Evolutionary conservation across 106 monocot genomes (phyloP).

Genomic region (Acanthochlamys bracteata): DNA sequence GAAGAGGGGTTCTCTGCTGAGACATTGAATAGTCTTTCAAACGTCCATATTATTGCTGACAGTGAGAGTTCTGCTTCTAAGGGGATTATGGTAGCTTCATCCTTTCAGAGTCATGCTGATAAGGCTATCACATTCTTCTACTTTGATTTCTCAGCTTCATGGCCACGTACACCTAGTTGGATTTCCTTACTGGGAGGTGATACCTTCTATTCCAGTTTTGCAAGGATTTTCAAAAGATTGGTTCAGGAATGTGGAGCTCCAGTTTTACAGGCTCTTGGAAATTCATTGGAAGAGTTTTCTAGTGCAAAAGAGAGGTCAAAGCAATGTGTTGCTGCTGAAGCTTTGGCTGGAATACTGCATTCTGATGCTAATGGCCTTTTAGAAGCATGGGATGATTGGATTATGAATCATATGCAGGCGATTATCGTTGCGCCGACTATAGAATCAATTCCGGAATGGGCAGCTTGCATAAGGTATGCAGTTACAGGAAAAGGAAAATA

Average conservation of each 20-base stretch:
- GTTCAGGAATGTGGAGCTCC: slow-evolving; percentile 82
- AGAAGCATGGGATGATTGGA: slow-evolving; percentile 79
- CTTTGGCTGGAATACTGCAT: slow-evolving; percentile 83
- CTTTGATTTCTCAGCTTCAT: slow-evolving; percentile 90
- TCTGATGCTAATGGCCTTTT: slow-evolving; percentile 66
- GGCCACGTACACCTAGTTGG: slow-evolving; percentile 97
- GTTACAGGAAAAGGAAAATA: slow-evolving; percentile 93
- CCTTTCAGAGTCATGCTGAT: slow-evolving; percentile 73
- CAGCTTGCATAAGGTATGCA: slow-evolving; percentile 93
- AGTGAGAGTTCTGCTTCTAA: slow-evolving; percentile 54
- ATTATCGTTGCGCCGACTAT: slow-evolving; percentile 66
- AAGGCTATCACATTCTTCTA: slow-evolving; percentile 90
- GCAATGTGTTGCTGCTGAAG: slow-evolving; percentile 97
- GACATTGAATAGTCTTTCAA: slow-evolving; percentile 80
- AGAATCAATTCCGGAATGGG: slow-evolving; percentile 92
- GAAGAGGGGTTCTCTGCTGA: slow-evolving; percentile 72
- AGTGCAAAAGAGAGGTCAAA: slow-evolving; percentile 84
- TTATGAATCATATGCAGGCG: slow-evolving; percentile 58
- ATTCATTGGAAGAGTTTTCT: slow-evolving; percentile 52
- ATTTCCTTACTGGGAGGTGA: slow-evolving; percentile 53
- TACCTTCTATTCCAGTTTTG: slow-evolving; percentile 86
- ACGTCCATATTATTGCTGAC: slow-evolving; percentile 81
- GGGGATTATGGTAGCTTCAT: slow-evolving; percentile 47
- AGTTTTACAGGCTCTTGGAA: slow-evolving; percentile 40
- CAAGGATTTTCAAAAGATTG: slow-evolving; percentile 81